Evolutionary conservation across 805 yeast genomes (phyloP), one percentile per base, ranked within the genome.

Genomic region (Pichia kluyveri): DNA sequence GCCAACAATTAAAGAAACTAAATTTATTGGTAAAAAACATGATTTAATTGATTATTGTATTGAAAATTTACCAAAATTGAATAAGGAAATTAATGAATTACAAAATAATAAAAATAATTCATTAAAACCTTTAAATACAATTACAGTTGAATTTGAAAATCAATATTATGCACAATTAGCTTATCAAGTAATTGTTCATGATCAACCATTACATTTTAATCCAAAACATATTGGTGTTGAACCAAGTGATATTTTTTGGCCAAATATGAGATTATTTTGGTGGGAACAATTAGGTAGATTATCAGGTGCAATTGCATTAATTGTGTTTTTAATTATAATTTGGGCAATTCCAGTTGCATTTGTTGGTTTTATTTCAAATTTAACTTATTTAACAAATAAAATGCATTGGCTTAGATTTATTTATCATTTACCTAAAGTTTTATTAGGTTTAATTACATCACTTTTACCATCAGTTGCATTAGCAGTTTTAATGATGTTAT

Each of bases 311-410:
- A 48, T 67, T 36, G 69, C 77, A 15, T 79, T 78, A 2, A 75
- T 83, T 47, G 56, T 67, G 23, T 85, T 80, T 1, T 57, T 82
- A 41, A 70, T 83, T 45, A 59, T 80, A 31, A 68, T 81, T 55
- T 85, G 95, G 95, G 75, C 90, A 48, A 66, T 83, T 54, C 91
- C 91, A 14, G 88, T 83, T 39, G 83, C 90, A 3, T 80, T 84
- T 61, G 88, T 84, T 43, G 90, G 90, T 74, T 60, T 80, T 59
- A 70, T 84, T 49, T 83, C 90, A 4, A 83, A 83, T 58, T 66
- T 84, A 53, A 77, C 82, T 18, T 75, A 75, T 56, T 69, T 84
- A 58, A 82, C 82, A 8, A 70, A 79, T 49, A 76, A 76, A 53
- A 56, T 80, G 34, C 76, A 63, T 26, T 77, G 78, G 66, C 70